phyloP scores from a whole-genome alignment of 352 stramenopile species.

The Phytophthora rubi region DNA sequence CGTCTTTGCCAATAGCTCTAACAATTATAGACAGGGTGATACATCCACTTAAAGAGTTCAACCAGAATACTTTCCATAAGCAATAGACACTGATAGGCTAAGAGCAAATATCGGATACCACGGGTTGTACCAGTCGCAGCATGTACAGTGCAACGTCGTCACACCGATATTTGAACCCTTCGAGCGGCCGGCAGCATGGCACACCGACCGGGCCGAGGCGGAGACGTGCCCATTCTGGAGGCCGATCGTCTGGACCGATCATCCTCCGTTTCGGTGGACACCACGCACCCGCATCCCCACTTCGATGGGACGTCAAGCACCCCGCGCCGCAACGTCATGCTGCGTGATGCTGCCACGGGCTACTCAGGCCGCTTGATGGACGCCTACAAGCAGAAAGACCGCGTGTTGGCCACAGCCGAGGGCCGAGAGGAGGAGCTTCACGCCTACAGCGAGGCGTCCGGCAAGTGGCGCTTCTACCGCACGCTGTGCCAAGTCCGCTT shows the following conservation, averaged over 20 bases:
- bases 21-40: not conserved
- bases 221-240: conserved; percentile 43
- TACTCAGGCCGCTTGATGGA: conserved; percentile 34
- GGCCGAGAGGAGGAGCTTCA: conserved; percentile 64
- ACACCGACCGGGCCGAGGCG: conserved; percentile 21
- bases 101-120: not conserved
- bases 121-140: conserved; percentile 2
- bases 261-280: conserved; percentile 34
- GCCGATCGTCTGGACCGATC: conserved; percentile 21
- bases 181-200: conserved; percentile 16
- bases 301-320: conserved; percentile 26
- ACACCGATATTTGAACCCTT: conserved; percentile 14
- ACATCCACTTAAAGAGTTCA: not conserved
- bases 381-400: conserved; percentile 47
- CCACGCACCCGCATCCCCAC: conserved; percentile 2
- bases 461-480: conserved; percentile 71
- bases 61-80: not conserved
- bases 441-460: conserved; percentile 48
- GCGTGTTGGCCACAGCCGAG: conserved; percentile 53
- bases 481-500: conserved; percentile 80
- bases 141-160: conserved; percentile 6
- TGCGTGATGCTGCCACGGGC: conserved; percentile 27
- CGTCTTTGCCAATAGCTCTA: not conserved
- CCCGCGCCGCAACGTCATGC: conserved; percentile 24
- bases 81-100: not conserved